These are phyloP conservation scores for Penicillium malachiteum DNA, from an alignment of 495 filamentous ascomycete genomes.

Conservation along the genomic window DNA sequence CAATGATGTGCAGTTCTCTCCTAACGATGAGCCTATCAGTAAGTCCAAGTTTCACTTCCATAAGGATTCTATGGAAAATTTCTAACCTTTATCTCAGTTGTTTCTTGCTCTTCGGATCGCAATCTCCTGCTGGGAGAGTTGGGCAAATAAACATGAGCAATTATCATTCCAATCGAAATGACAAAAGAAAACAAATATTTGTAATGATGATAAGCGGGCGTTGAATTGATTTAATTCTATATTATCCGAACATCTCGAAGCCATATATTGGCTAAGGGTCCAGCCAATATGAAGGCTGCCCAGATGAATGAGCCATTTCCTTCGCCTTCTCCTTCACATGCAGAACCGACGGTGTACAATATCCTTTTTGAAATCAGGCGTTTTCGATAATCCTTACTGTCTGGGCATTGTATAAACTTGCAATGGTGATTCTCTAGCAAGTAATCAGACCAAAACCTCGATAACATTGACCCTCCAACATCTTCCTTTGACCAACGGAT, in stretches of 20 bases:
- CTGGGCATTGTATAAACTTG: too few relatives aligned
- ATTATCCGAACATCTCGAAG: conserved; percentile 3
- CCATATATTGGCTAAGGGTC: not conserved
- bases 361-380: not conserved
- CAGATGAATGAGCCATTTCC: not conserved
- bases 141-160: conserved; percentile 45
- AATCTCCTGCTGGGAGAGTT: conserved; percentile 77
- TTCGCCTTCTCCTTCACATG: not conserved
- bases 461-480: too few relatives aligned
- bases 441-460: too few relatives aligned
- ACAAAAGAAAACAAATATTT: conserved; percentile 11
- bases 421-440: too few relatives aligned
- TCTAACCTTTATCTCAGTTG: conserved; percentile 54
- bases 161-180: not conserved
- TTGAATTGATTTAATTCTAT: conserved; percentile 17
- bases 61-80: not conserved
- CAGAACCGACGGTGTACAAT: conserved; percentile 3
- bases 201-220: conserved; percentile 23
- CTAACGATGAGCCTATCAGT: conserved; percentile 82
- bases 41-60: conserved; percentile 43
- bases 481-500: too few relatives aligned
- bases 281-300: not conserved
- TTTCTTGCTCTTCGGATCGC: conserved; percentile 82
- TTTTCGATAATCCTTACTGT: not conserved
- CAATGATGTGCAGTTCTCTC: conserved; percentile 90